Conservation (phyloP, 2,329 filamentous ascomycete genomes). For the Cercospora berteroae region DNA sequence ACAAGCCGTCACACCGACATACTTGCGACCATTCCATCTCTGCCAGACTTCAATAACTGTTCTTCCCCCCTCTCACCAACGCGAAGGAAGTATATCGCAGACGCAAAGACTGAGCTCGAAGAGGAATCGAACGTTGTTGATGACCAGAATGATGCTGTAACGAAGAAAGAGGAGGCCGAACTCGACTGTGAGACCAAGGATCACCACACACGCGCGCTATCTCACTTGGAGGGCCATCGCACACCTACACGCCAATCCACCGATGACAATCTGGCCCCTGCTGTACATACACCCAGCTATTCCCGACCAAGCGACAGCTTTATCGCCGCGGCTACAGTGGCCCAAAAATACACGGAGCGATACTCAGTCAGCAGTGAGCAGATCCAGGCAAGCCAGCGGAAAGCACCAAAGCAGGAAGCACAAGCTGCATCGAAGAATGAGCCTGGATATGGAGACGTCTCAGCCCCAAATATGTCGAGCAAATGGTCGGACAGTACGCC, state of each 20-base stretch:
- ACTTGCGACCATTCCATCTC: slow-evolving; percentile 32
- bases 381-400: background rate
- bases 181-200: slow-evolving; percentile 10
- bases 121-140: background rate
- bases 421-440: background rate
- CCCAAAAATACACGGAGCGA: background rate
- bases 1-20: slow-evolving; percentile 30
- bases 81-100: background rate
- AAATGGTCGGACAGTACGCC: slow-evolving; percentile 34
- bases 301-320: slow-evolving; percentile 1
- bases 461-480: slow-evolving; percentile 14
- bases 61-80: background rate
- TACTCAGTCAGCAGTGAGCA: slow-evolving; percentile 2
- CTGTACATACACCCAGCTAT: background rate
- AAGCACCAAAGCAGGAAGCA: background rate
- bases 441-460: background rate
- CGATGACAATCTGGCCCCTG: slow-evolving; percentile 3
- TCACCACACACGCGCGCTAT: slow-evolving; percentile 14
- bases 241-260: background rate
- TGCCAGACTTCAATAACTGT: background rate
- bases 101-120: background rate
- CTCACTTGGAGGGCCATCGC: slow-evolving; percentile 9
- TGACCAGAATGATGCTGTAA: slow-evolving; percentile 1
- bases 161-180: background rate
- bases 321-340: slow-evolving; percentile 6